phyloP scores from a whole-genome alignment of 2,329 filamentous ascomycete genomes.

The Ceratocystis variospora region DNA sequence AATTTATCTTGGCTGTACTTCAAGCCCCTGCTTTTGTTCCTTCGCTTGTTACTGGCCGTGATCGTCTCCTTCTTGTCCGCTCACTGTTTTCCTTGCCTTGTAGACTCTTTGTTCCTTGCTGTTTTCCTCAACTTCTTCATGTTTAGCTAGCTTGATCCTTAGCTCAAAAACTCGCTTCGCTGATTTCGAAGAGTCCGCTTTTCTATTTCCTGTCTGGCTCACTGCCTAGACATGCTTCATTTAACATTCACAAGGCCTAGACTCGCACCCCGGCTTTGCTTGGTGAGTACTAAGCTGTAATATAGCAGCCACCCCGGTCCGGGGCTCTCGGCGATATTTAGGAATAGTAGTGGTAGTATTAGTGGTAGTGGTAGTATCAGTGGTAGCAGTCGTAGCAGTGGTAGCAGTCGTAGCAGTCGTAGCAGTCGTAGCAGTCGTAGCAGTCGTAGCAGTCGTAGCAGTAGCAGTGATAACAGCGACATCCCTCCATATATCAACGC shows the following conservation, averaged over 20 bases:
- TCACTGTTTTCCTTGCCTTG: neutral
- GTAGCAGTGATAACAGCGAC: neutral
- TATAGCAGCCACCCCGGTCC: no score
- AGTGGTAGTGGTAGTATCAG: no score
- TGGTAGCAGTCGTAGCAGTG: no score
- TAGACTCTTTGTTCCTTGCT: neutral
- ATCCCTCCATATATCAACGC: neutral
- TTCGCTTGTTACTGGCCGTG: neutral
- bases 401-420: no score
- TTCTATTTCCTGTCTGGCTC: neutral
- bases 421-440: no score
- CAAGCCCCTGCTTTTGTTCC: neutral
- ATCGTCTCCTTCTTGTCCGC: neutral
- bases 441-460: no score
- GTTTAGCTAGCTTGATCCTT: neutral
- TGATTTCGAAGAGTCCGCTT: neutral
- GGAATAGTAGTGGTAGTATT: no score
- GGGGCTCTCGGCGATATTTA: no score
- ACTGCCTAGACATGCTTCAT: neutral
- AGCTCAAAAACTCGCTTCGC: neutral
- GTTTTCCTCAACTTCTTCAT: neutral
- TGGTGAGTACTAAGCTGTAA: no score
- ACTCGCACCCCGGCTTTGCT: no score
- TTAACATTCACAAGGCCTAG: neutral
- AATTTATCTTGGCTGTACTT: neutral